A percentile compares a stretch with the other conserved stretches of the same genome.
phyloP scores from a whole-genome alignment of 345 rosid species.

The Toxicodendron radicans region DNA sequence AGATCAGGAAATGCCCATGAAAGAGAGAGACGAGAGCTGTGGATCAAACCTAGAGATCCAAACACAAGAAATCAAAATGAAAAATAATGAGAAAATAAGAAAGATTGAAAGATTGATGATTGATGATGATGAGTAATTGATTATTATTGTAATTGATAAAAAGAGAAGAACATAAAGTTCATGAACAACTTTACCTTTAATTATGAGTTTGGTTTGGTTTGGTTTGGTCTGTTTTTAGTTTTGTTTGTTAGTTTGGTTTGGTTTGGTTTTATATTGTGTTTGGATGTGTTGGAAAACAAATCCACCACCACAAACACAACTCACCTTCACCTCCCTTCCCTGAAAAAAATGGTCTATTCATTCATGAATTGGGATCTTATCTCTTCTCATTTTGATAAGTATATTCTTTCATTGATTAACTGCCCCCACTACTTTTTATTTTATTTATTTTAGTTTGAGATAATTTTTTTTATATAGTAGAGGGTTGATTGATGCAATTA shows the following conservation, averaged over 20 bases:
- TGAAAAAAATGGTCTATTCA: neutral
- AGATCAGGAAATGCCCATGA: slow-evolving; percentile 32
- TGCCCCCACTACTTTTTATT: neutral
- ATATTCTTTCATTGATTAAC: slow-evolving; percentile 8
- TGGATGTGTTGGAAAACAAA: slow-evolving; percentile 25
- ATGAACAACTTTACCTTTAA: slow-evolving; percentile 29
- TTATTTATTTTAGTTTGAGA: no score
- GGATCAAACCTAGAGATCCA: slow-evolving; percentile 26
- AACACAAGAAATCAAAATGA: slow-evolving; percentile 13
- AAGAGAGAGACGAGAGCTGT: slow-evolving; percentile 2
- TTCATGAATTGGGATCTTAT: neutral
- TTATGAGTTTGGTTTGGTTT: slow-evolving; percentile 24
- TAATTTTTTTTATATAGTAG: no score
- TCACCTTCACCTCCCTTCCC: neutral
- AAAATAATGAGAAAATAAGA: slow-evolving; percentile 1
- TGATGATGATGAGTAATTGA: slow-evolving; percentile 19
- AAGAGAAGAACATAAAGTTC: slow-evolving; percentile 15
- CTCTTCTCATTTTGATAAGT: neutral
- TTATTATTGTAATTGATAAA: slow-evolving; percentile 8
- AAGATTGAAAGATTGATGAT: neutral
- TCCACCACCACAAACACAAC: neutral
- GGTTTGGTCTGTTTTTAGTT: slow-evolving; percentile 8
- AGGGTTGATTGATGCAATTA: no score
- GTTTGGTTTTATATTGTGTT: no score
- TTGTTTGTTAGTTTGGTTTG: neutral